These are phyloP conservation scores for Boletellus sp. DNA, from an alignment of 1,284 basidiomycete genomes.

Conservation along the genomic window DNA sequence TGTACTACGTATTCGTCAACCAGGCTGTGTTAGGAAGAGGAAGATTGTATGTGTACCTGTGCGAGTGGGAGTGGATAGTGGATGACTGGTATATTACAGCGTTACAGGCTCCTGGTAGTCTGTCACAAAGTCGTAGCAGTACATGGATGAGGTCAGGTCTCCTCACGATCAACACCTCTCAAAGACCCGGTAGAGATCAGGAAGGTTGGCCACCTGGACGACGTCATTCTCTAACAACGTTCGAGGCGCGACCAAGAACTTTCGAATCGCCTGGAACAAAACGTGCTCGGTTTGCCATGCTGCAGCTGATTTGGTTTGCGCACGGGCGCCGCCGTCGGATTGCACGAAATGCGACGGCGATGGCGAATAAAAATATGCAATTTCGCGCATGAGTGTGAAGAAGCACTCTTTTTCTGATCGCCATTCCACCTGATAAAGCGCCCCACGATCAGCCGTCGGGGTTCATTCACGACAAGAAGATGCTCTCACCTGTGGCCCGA, in stretches of 20 bases:
- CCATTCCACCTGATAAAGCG: conserved; percentile 76
- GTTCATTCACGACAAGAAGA: background rate
- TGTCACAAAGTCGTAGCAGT: conserved; percentile 2
- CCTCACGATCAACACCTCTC: conserved; percentile 67
- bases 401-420: conserved; percentile 84
- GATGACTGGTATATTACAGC: background rate
- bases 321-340: conserved; percentile 30
- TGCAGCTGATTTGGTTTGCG: conserved; percentile 50
- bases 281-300: conserved; percentile 87
- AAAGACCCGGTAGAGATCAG: conserved; percentile 88
- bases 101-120: background rate
- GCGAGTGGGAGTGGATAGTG: no score
- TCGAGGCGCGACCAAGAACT: conserved; percentile 70
- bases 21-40: no score
- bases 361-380: conserved; percentile 89
- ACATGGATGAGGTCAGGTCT: background rate
- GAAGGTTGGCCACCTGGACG: conserved; percentile 82
- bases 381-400: conserved; percentile 78
- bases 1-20: no score
- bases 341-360: conserved; percentile 21
- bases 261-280: conserved; percentile 78
- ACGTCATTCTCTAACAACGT: conserved; percentile 72
- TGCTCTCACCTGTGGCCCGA: conserved; percentile 72
- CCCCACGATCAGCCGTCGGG: background rate
- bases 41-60: no score